These are phyloP conservation scores for Bipolaris victoriae DNA, from an alignment of 2,329 filamentous ascomycete species.

Conservation along the genomic window DNA sequence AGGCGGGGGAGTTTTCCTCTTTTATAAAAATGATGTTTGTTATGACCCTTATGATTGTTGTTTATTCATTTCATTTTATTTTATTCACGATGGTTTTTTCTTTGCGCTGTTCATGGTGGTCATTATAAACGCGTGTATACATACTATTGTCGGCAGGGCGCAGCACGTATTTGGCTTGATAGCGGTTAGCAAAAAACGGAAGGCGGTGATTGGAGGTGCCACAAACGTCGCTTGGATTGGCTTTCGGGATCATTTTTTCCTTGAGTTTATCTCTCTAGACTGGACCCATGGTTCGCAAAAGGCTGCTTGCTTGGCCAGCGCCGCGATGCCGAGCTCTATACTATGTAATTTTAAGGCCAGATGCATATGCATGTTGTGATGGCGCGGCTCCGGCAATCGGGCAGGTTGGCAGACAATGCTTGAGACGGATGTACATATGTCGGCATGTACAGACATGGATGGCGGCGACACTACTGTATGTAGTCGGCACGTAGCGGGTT, in stretches of 20 bases:
- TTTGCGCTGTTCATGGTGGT: background rate
- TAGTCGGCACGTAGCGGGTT: background rate
- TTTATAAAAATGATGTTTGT: too few relatives aligned
- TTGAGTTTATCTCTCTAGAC: conserved; percentile 1
- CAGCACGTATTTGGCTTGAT: conserved; percentile 1
- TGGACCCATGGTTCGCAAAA: background rate
- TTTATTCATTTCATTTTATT: background rate
- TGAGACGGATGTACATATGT: background rate
- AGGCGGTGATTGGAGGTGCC: conserved; percentile 7
- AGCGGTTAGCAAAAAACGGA: conserved; percentile 9
- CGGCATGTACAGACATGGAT: background rate
- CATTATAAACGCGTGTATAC: background rate
- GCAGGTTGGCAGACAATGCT: background rate
- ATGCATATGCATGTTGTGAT: background rate
- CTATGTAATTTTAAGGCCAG: background rate
- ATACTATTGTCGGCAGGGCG: background rate
- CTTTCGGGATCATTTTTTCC: conserved; percentile 7
- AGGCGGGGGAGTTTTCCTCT: background rate
- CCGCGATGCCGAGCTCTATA: background rate
- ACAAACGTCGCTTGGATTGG: conserved; percentile 12
- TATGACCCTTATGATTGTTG: too few relatives aligned
- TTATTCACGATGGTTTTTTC: background rate
- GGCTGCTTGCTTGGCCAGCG: background rate
- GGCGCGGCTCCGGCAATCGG: conserved; percentile 2
- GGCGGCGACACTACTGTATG: background rate